Evolutionary conservation across 768 basidiomycete species (phyloP).

Genomic region (Baorangia bicolor): DNA sequence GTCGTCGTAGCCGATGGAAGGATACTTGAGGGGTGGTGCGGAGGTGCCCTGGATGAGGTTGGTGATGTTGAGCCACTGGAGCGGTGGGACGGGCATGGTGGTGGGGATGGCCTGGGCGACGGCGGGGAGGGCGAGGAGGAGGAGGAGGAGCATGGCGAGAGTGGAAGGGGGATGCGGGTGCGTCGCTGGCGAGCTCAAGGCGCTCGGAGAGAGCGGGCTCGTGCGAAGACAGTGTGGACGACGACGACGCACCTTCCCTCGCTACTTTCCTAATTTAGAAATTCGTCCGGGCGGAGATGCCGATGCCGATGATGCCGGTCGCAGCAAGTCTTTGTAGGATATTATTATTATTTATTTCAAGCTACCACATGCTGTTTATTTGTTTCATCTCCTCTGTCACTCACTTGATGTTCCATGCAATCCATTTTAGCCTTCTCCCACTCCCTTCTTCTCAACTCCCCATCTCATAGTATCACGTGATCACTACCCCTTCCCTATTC

Average conservation of each 20-base stretch:
- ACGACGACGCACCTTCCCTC: conserved; percentile 13
- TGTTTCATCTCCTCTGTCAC: no score
- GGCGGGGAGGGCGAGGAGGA: conserved; percentile 19
- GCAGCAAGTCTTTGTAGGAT: background rate
- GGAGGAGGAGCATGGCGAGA: conserved; percentile 5
- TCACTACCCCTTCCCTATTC: background rate
- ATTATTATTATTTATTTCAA: no score
- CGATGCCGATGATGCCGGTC: conserved; percentile 14
- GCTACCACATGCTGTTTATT: background rate
- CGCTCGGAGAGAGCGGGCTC: conserved; percentile 30
- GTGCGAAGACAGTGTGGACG: conserved; percentile 15
- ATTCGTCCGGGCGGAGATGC: conserved; percentile 3
- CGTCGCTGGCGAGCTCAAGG: conserved; percentile 7
- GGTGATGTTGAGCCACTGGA: conserved; percentile 69
- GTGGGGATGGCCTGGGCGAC: conserved; percentile 52
- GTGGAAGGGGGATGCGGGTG: background rate
- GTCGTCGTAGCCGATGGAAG: conserved; percentile 59
- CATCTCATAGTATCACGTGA: conserved; percentile 3
- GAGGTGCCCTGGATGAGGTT: conserved; percentile 51
- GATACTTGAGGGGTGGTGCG: conserved; percentile 64
- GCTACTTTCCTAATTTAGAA: conserved; percentile 11
- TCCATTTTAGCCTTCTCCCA: no score
- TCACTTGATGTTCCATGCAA: no score
- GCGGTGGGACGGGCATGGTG: conserved; percentile 42
- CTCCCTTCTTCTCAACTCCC: no score